Evolutionary conservation across 352 stramenopile genomes (phyloP).

Genomic region (Phytophthora europaea): DNA sequence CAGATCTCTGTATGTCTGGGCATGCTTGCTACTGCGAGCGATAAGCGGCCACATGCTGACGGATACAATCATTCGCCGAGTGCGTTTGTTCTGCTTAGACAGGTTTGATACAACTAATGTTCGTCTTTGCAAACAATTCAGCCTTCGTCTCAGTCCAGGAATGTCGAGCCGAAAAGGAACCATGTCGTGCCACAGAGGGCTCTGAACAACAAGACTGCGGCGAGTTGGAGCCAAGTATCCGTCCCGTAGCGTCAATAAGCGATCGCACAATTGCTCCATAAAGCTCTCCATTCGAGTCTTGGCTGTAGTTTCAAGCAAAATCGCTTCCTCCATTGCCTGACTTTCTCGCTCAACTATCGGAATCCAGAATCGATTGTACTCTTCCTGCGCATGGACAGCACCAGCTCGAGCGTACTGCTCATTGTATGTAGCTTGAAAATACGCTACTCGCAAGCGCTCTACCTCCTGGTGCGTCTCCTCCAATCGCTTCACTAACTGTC

Average conservation of each 20-base stretch:
- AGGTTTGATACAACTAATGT: constrained; percentile 45
- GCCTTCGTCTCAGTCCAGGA: constrained; percentile 52
- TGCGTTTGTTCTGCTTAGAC: constrained; percentile 14
- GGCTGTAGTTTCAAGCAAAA: constrained; percentile 42
- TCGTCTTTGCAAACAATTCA: constrained; percentile 55
- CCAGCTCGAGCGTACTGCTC: constrained; percentile 58
- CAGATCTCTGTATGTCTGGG: constrained; percentile 19
- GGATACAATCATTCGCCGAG: constrained; percentile 56
- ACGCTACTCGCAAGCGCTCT: constrained; percentile 53
- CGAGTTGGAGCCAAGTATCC: constrained; percentile 52
- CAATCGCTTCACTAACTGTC: constrained; percentile 56
- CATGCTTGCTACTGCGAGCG: background rate
- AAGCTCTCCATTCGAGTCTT: constrained; percentile 35
- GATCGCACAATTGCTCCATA: constrained; percentile 50
- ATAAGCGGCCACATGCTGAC: constrained; percentile 49
- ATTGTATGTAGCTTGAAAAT: constrained; percentile 73
- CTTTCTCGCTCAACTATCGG: constrained; percentile 32
- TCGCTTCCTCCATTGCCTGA: constrained; percentile 34
- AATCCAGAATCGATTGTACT: constrained; percentile 46
- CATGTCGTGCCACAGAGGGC: constrained; percentile 38
- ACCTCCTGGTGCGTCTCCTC: constrained; percentile 44
- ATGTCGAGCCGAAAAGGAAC: constrained; percentile 46
- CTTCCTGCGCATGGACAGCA: constrained; percentile 38
- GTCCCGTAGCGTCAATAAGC: constrained; percentile 60
- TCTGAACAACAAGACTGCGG: constrained; percentile 60